Evolutionary conservation across 441 rosid genomes (phyloP).

Genomic region (Eugenia klotzschiana): DNA sequence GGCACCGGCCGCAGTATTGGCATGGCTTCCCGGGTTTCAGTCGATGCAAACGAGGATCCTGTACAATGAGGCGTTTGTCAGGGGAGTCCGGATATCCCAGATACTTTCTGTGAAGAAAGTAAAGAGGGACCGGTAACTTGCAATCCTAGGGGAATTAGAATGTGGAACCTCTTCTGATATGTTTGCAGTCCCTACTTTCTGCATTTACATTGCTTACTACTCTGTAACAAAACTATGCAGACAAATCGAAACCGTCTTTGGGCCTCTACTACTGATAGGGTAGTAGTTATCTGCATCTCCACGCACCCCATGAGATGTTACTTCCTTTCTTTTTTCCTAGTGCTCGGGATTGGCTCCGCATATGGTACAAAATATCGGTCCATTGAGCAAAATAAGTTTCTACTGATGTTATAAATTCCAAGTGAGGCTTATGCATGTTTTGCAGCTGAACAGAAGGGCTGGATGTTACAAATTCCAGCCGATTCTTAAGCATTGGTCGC

Average conservation of each 20-base stretch:
- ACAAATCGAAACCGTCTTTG: background rate
- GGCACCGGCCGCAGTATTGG: background rate
- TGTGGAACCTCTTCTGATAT: background rate
- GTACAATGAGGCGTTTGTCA: slow-evolving; percentile 2
- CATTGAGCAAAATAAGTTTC: background rate
- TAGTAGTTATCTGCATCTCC: background rate
- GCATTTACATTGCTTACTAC: background rate
- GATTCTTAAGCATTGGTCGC: too few relatives aligned
- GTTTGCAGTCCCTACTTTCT: background rate
- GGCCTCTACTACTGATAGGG: background rate
- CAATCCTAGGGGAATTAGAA: background rate
- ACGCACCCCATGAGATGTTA: background rate
- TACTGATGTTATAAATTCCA: background rate
- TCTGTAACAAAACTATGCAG: background rate
- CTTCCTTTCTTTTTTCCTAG: background rate
- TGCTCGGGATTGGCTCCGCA: background rate
- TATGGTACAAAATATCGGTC: background rate
- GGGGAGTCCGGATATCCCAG: slow-evolving; percentile 1
- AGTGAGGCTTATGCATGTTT: background rate
- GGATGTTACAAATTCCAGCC: too few relatives aligned
- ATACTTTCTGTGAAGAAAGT: slow-evolving; percentile 1
- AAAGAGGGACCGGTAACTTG: background rate
- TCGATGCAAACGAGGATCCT: slow-evolving; percentile 1
- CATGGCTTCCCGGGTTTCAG: slow-evolving; percentile 9
- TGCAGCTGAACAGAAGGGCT: background rate